These are phyloP conservation scores for Metschnikowia reukaufii DNA, from an alignment of 805 yeast species.

Conservation along the genomic window DNA sequence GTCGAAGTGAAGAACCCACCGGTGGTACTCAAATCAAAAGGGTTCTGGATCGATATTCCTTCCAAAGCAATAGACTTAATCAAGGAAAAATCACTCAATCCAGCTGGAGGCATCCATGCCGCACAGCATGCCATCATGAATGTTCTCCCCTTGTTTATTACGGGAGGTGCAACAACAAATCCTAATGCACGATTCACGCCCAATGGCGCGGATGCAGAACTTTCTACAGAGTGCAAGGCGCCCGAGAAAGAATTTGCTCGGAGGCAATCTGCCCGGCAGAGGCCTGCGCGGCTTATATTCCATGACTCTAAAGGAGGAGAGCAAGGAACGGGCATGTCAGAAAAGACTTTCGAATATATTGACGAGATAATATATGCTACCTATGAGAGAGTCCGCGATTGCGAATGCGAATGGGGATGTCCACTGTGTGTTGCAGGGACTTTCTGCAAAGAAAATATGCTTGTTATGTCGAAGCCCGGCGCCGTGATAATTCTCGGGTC, in stretches of 20 bases:
- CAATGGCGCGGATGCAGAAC: slow-evolving; percentile 49
- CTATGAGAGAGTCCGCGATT: slow-evolving; percentile 54
- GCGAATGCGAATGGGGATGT: slow-evolving; percentile 76
- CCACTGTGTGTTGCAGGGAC: slow-evolving; percentile 86
- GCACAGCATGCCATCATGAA: slow-evolving; percentile 90
- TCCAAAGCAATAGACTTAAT: slow-evolving; percentile 58
- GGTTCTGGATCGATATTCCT: slow-evolving; percentile 92
- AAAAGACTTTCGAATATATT: slow-evolving; percentile 76
- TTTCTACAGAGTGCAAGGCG: slow-evolving; percentile 93
- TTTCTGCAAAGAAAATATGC: slow-evolving; percentile 74
- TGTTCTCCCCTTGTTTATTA: slow-evolving; percentile 69
- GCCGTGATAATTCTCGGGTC: slow-evolving; percentile 66
- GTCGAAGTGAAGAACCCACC: slow-evolving; percentile 94
- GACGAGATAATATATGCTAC: slow-evolving; percentile 66
- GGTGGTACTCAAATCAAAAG: slow-evolving; percentile 62
- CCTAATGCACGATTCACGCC: slow-evolving; percentile 33
- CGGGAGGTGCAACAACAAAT: slow-evolving; percentile 58
- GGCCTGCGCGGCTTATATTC: slow-evolving; percentile 88
- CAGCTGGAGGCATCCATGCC: slow-evolving; percentile 95
- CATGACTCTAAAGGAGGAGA: slow-evolving; percentile 82
- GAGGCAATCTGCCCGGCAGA: slow-evolving; percentile 62
- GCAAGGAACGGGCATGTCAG: slow-evolving; percentile 75
- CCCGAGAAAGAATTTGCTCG: slow-evolving; percentile 93
- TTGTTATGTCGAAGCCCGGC: slow-evolving; percentile 86
- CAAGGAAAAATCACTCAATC: slow-evolving; percentile 54